Percentiles rank a stretch among this genome's conserved stretches.
phyloP scores from a whole-genome alignment of 2,329 filamentous ascomycete genomes.

The Onygena corvina region DNA sequence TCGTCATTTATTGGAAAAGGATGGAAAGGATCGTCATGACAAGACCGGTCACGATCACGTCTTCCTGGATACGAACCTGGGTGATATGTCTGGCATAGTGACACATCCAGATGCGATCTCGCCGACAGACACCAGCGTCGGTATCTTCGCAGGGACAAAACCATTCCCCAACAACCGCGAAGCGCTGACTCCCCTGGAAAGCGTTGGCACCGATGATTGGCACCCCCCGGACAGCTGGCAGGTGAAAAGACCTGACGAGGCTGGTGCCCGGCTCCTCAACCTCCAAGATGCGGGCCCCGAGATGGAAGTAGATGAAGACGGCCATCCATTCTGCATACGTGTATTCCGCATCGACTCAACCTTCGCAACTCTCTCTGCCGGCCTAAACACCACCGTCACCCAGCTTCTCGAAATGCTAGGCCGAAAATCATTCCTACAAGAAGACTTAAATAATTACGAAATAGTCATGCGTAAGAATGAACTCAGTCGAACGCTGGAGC shows the following conservation, averaged over 20 bases:
- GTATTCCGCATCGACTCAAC: constrained; percentile 90
- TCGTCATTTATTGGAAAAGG: constrained; percentile 22
- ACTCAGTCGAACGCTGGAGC: constrained; percentile 65
- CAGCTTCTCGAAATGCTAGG: constrained; percentile 84
- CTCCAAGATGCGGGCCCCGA: constrained; percentile 31
- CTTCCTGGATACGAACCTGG: constrained; percentile 79
- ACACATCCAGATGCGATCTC: constrained; percentile 57
- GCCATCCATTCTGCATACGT: constrained; percentile 74
- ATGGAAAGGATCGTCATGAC: constrained; percentile 13
- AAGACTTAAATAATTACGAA: constrained; percentile 85
- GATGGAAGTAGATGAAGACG: constrained; percentile 60
- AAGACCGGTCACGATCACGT: constrained; percentile 37
- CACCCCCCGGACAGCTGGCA: constrained; percentile 95
- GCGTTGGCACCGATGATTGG: constrained; percentile 50
- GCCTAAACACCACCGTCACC: constrained; percentile 68
- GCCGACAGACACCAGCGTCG: constrained; percentile 46
- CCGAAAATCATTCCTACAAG: constrained; percentile 86
- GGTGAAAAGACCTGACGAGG: constrained; percentile 52
- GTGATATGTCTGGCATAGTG: constrained; percentile 84
- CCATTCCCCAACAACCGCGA: constrained; percentile 18
- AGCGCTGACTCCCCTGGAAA: constrained; percentile 21
- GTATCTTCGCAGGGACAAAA: constrained; percentile 25
- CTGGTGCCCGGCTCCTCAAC: constrained; percentile 41
- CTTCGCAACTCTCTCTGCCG: constrained; percentile 80
- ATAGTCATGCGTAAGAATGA: constrained; percentile 92